Conservation (phyloP, 2,329 filamentous ascomycete genomes). For the Albophoma yamanashiensis region DNA sequence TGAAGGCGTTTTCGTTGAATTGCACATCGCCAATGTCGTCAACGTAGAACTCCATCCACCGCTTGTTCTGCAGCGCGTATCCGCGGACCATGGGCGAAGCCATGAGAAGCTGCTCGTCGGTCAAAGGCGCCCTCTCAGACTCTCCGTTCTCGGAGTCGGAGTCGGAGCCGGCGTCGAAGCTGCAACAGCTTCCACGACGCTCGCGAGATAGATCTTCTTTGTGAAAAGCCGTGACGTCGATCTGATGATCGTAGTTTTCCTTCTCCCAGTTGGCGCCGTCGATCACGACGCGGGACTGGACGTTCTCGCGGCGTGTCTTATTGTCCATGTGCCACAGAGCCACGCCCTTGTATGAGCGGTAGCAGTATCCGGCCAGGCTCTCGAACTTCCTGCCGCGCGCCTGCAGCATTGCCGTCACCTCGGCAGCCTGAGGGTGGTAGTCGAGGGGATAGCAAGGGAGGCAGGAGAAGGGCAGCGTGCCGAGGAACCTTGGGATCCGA, state of each 20-base stretch:
- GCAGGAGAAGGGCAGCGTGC: constrained; percentile 30
- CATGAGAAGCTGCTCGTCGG: constrained; percentile 28
- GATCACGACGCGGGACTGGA: constrained; percentile 19
- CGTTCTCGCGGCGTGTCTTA: constrained; percentile 14
- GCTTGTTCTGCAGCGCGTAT: constrained; percentile 36
- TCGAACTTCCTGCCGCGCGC: constrained; percentile 34
- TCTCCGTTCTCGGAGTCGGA: constrained; percentile 3
- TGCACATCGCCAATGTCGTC: constrained; percentile 31
- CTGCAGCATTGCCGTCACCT: constrained; percentile 21
- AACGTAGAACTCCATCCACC: constrained; percentile 38
- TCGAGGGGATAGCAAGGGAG: constrained; percentile 32
- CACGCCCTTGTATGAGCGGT: constrained; percentile 32
- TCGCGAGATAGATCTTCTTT: not conserved
- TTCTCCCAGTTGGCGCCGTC: constrained; percentile 20
- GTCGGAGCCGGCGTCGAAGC: not conserved
- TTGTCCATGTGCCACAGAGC: constrained; percentile 18
- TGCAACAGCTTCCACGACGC: not conserved
- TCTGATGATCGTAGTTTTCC: constrained; percentile 14
- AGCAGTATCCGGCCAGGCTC: constrained; percentile 32
- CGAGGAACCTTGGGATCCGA: constrained; percentile 28
- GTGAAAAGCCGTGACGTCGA: constrained; percentile 7
- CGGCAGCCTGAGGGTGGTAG: constrained; percentile 28
- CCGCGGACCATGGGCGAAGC: constrained; percentile 31
- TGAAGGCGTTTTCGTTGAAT: constrained; percentile 39
- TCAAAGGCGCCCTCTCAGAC: constrained; percentile 19